Percentiles rank a stretch among this genome's conserved stretches.
Conservation (phyloP, 352 stramenopile genomes). For the Globisporangium splendens region DNA sequence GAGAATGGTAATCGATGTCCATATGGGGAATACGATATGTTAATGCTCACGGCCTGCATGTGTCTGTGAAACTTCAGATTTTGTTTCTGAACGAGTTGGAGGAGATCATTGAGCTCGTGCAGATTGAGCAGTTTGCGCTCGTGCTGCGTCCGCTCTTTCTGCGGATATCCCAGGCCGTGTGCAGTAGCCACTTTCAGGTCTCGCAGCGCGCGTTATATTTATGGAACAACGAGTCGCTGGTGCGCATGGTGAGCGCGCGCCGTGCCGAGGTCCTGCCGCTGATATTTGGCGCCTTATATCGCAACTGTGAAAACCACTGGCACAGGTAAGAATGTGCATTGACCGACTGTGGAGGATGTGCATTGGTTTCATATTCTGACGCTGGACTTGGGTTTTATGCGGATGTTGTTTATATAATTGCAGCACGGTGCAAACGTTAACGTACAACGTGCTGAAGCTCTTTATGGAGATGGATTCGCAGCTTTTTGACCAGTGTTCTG, state of each 20-base stretch:
- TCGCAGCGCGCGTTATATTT: conserved; percentile 97
- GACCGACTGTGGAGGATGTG: neutral
- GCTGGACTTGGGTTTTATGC: neutral
- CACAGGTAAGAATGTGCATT: conserved; percentile 46
- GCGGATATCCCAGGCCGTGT: conserved; percentile 82
- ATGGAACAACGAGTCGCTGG: conserved; percentile 98
- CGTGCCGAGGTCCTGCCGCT: conserved; percentile 93
- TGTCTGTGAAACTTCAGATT: conserved; percentile 34
- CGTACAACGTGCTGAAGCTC: conserved; percentile 72
- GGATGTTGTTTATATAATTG: conserved; percentile 8
- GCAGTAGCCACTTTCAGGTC: conserved; percentile 95
- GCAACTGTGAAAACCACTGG: conserved; percentile 93
- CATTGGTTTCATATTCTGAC: neutral
- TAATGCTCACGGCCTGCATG: too few relatives aligned
- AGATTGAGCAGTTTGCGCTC: conserved; percentile 64
- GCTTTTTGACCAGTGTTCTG: conserved; percentile 79
- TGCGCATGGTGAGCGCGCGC: conserved; percentile 93
- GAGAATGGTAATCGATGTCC: too few relatives aligned
- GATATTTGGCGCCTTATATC: conserved; percentile 90
- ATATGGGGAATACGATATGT: conserved; percentile 19
- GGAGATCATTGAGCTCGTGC: conserved; percentile 97
- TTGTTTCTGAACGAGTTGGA: conserved; percentile 98
- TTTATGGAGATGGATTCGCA: conserved; percentile 88
- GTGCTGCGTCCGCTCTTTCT: conserved; percentile 71
- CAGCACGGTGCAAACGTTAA: conserved; percentile 91